These are phyloP conservation scores for Sporobolomyces pararoseus DNA, from an alignment of 768 basidiomycete genomes.

Conservation along the genomic window DNA sequence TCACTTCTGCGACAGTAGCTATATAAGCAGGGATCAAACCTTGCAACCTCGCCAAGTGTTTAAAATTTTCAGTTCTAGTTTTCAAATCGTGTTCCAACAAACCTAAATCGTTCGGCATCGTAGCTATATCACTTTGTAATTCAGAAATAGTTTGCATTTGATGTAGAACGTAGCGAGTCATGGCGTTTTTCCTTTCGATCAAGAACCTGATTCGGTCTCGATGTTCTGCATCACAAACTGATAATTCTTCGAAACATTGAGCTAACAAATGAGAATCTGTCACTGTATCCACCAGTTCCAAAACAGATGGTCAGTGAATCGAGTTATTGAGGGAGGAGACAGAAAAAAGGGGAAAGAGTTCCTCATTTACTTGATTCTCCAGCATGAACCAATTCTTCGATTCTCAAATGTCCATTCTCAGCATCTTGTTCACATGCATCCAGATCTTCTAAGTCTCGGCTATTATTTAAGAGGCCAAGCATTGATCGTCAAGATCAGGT, in stretches of 20 bases:
- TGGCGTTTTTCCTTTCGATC: slow-evolving; percentile 49
- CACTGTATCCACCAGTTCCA: slow-evolving; percentile 14
- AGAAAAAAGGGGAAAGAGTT: no score
- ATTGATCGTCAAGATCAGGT: neutral
- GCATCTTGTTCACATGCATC: slow-evolving; percentile 44
- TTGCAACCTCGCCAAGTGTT: slow-evolving; percentile 84
- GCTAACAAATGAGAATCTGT: slow-evolving; percentile 26
- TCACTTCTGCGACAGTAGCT: slow-evolving; percentile 83
- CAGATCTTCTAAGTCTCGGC: slow-evolving; percentile 42
- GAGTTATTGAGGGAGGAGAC: neutral
- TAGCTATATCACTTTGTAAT: slow-evolving; percentile 75
- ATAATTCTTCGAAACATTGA: slow-evolving; percentile 39
- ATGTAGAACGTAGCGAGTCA: slow-evolving; percentile 53
- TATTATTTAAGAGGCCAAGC: neutral
- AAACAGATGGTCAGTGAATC: no score
- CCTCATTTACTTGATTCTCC: slow-evolving; percentile 11
- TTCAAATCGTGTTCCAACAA: slow-evolving; percentile 56
- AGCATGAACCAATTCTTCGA: slow-evolving; percentile 37
- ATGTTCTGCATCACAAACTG: slow-evolving; percentile 36
- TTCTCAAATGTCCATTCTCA: slow-evolving; percentile 23
- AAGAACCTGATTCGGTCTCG: slow-evolving; percentile 44
- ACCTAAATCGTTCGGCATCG: slow-evolving; percentile 64
- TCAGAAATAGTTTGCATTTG: slow-evolving; percentile 70
- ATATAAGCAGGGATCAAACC: slow-evolving; percentile 88
- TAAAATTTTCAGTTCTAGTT: slow-evolving; percentile 62